These are phyloP conservation scores for Neofusicoccum umdonicola DNA, from an alignment of 2,329 filamentous ascomycete species.

Conservation along the genomic window DNA sequence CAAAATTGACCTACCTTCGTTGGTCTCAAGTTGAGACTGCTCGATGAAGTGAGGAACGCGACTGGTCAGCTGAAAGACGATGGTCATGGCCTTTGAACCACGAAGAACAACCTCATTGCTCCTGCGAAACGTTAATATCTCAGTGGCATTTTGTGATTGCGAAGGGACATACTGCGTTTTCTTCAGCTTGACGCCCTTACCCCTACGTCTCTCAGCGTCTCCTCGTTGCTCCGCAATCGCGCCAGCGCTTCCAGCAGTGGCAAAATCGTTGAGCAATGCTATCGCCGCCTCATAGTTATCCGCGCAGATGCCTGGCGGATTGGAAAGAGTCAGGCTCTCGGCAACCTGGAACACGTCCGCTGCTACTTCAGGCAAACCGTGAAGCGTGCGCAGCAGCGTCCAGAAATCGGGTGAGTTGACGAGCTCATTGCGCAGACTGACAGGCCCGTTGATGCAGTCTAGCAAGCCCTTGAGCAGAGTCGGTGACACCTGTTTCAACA, in stretches of 20 bases:
- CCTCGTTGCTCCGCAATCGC: constrained; percentile 67
- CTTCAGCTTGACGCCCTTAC: constrained; percentile 53
- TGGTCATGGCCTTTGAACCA: constrained; percentile 75
- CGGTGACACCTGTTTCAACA: constrained; percentile 71
- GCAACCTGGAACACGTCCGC: constrained; percentile 83
- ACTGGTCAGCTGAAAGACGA: constrained; percentile 77
- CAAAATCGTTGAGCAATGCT: constrained; percentile 82
- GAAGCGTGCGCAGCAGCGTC: constrained; percentile 78
- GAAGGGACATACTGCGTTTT: constrained; percentile 53
- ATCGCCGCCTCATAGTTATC: constrained; percentile 95
- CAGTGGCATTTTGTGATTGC: neutral
- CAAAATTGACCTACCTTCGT: constrained; percentile 60
- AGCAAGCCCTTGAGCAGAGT: constrained; percentile 76
- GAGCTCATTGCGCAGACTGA: constrained; percentile 81
- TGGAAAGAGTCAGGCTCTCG: constrained; percentile 66
- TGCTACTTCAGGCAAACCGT: constrained; percentile 67
- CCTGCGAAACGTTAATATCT: constrained; percentile 34
- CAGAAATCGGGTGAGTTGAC: constrained; percentile 97
- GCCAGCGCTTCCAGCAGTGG: constrained; percentile 74
- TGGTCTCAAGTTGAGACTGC: constrained; percentile 86
- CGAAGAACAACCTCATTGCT: constrained; percentile 72
- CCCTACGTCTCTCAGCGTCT: constrained; percentile 53
- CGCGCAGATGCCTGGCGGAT: constrained; percentile 80
- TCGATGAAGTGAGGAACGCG: constrained; percentile 84
- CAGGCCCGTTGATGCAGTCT: constrained; percentile 74